Conservation (phyloP, 2,329 filamentous ascomycete genomes). For the Colletotrichum gloeosporioides region DNA sequence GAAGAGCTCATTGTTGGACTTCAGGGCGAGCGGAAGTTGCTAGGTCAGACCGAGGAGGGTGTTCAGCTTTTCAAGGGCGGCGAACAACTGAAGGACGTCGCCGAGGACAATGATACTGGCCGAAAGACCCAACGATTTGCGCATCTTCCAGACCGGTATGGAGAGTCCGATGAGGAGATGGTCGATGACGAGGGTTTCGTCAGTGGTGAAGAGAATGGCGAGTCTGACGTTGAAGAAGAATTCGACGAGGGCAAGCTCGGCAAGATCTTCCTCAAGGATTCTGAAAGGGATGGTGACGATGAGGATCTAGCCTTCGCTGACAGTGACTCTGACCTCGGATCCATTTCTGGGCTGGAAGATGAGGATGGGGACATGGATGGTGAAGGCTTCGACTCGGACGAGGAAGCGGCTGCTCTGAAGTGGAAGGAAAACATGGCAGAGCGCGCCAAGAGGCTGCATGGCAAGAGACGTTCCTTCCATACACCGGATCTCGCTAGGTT, state of each 20-base stretch:
- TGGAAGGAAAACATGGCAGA: slow-evolving; percentile 91
- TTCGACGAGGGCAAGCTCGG: slow-evolving; percentile 66
- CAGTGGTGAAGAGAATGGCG: slow-evolving; percentile 57
- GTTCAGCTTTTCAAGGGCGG: slow-evolving; percentile 87
- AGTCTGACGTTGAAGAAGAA: slow-evolving; percentile 60
- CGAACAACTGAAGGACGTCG: slow-evolving; percentile 65
- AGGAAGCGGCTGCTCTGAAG: slow-evolving; percentile 74
- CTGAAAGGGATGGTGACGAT: slow-evolving; percentile 57
- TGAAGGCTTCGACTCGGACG: slow-evolving; percentile 63
- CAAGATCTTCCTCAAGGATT: slow-evolving; percentile 62
- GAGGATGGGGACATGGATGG: slow-evolving; percentile 46
- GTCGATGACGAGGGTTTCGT: slow-evolving; percentile 58
- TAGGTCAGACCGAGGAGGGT: slow-evolving; percentile 83
- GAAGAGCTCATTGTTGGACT: slow-evolving; percentile 93
- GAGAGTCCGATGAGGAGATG: slow-evolving; percentile 45
- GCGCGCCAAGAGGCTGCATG: slow-evolving; percentile 75
- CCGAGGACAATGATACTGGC: slow-evolving; percentile 60
- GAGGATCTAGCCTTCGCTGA: slow-evolving; percentile 91
- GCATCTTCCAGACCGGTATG: slow-evolving; percentile 64
- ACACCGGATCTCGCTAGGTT: slow-evolving; percentile 83
- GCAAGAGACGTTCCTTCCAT: slow-evolving; percentile 73
- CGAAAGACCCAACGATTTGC: slow-evolving; percentile 64
- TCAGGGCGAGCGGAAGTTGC: slow-evolving; percentile 79
- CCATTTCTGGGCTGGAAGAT: slow-evolving; percentile 68
- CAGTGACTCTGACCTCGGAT: slow-evolving; percentile 95